Conservation (phyloP, 176 grass and related monocot genomes). For the Coix lacrymajobi region DNA sequence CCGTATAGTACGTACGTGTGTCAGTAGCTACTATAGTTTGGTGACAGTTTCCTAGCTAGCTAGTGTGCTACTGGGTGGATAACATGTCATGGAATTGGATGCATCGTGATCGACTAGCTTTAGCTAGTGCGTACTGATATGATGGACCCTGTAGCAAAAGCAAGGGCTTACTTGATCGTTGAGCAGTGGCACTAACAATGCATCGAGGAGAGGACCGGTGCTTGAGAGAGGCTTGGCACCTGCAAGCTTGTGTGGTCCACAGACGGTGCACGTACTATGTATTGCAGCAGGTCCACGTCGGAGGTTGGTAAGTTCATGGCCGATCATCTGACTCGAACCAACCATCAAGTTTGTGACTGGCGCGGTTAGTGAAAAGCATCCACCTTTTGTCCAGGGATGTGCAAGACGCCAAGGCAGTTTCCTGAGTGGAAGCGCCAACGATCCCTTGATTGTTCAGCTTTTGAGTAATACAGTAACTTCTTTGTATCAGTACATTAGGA, state of each 20-base stretch:
- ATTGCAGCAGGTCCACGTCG: background rate
- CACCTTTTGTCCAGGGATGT: too few species aligned
- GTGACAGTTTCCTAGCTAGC: background rate
- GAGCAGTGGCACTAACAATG: too few species aligned
- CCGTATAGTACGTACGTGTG: too few species aligned
- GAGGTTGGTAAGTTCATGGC: background rate
- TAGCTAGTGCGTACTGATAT: background rate
- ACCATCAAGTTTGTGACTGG: background rate
- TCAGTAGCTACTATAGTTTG: background rate
- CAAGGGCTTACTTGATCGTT: background rate
- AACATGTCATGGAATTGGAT: background rate
- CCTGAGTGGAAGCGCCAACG: too few species aligned
- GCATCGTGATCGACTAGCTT: background rate
- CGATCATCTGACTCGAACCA: background rate
- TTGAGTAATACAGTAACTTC: too few species aligned
- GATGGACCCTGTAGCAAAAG: background rate
- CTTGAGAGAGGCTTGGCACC: background rate
- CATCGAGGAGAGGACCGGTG: too few species aligned
- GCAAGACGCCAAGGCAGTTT: too few species aligned
- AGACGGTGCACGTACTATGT: background rate
- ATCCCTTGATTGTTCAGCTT: too few species aligned
- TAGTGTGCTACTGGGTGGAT: background rate
- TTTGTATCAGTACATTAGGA: too few species aligned
- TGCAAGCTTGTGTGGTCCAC: background rate
- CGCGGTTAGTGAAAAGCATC: background rate